A percentile compares a stretch with the other conserved stretches of the same genome.
These are phyloP conservation scores for Plectosphaerella cucumerina DNA, from an alignment of 2,329 filamentous ascomycete species.

Conservation along the genomic window DNA sequence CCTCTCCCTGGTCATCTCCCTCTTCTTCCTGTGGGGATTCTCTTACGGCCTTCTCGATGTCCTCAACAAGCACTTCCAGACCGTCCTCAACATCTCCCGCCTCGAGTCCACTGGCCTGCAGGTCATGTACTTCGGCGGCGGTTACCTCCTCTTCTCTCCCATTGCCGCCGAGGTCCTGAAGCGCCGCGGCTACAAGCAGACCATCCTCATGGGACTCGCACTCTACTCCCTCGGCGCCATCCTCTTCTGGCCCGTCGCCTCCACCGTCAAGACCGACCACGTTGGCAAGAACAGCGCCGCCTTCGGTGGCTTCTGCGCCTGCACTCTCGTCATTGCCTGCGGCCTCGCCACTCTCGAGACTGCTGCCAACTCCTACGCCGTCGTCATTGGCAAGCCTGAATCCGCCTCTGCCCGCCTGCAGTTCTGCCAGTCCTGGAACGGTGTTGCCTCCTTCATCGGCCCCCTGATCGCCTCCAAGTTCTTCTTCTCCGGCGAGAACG, in stretches of 20 bases:
- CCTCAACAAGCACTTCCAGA: conserved; percentile 47
- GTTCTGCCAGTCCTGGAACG: conserved; percentile 49
- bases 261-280: conserved; percentile 43
- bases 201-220: conserved; percentile 50
- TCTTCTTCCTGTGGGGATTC: conserved; percentile 15
- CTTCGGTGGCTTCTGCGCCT: conserved; percentile 70
- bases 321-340: conserved; percentile 70
- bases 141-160: conserved; percentile 34
- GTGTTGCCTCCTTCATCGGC: conserved; percentile 53
- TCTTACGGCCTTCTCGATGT: conserved; percentile 14
- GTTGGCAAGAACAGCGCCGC: conserved; percentile 28
- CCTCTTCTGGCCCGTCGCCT: conserved; percentile 46
- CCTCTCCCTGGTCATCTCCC: conserved; percentile 39
- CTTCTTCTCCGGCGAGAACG: conserved; percentile 59
- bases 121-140: conserved; percentile 35
- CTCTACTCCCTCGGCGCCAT: conserved; percentile 63
- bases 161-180: conserved; percentile 35
- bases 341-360: conserved; percentile 73
- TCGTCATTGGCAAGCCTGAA: conserved; percentile 46
- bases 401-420: conserved; percentile 52
- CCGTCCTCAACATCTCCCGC: conserved; percentile 36
- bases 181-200: conserved; percentile 37
- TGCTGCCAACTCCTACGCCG: conserved; percentile 65
- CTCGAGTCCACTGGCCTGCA: conserved; percentile 35
- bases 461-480: conserved; percentile 70